Evolutionary conservation across 305 asterid genomes (phyloP).

Genomic region (Salvia sclarea): DNA sequence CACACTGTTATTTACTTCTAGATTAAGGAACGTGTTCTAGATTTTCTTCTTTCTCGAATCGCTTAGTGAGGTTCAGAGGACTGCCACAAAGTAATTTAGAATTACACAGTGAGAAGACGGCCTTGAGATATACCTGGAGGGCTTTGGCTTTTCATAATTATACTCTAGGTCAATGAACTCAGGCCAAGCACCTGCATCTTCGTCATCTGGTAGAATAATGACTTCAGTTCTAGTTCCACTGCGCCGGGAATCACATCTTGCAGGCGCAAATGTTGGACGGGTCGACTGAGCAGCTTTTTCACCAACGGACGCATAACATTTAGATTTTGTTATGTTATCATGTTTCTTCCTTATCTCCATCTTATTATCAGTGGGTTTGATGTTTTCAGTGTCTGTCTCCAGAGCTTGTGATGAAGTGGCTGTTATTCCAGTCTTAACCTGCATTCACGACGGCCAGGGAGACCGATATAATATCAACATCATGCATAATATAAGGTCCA

Average conservation of each 20-base stretch:
- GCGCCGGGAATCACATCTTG: constrained; percentile 34
- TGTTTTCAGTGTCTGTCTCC: constrained; percentile 40
- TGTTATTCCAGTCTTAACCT: constrained; percentile 54
- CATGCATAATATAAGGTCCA: constrained; percentile 23
- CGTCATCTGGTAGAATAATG: constrained; percentile 38
- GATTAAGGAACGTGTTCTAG: too few relatives aligned
- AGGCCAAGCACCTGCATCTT: constrained; percentile 33
- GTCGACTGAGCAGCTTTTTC: constrained; percentile 36
- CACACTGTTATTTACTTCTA: too few relatives aligned
- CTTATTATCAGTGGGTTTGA: constrained; percentile 38
- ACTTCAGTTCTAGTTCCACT: constrained; percentile 36
- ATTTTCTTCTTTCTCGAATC: neutral
- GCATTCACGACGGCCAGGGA: constrained; percentile 34
- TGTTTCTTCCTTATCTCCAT: constrained; percentile 36
- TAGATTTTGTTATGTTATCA: constrained; percentile 35
- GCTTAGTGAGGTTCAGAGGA: constrained; percentile 28
- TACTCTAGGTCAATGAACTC: constrained; percentile 59
- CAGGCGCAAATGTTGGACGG: constrained; percentile 37
- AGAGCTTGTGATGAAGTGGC: constrained; percentile 42
- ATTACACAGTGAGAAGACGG: too few relatives aligned
- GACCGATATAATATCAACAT: constrained; percentile 1
- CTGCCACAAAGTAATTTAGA: constrained; percentile 25
- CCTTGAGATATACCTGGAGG: constrained; percentile 54
- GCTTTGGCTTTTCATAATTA: constrained; percentile 52
- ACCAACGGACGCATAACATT: constrained; percentile 30